Base-by-base conservation (phyloP, 345 rosid genomes). In the Microcos paniculata region DNA sequence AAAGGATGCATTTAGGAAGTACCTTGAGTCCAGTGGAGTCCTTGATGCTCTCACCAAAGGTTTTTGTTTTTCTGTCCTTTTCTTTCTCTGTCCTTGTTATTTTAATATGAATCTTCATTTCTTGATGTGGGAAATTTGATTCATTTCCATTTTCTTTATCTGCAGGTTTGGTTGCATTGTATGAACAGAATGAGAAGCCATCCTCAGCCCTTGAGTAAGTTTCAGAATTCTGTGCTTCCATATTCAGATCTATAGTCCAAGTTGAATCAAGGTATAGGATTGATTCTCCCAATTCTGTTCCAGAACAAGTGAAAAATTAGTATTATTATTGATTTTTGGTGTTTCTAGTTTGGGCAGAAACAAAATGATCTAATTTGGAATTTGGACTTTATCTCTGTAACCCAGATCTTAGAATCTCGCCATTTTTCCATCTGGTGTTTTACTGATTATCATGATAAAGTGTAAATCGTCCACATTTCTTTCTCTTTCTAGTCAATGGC, bases 131-230 rank as follows among this genome's bases (percentile, higher is more conserved):
- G 72, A 42, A 6, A 42, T 55, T 51, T 57, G 46, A 61, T 42
- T 71, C 21, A 26, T 42, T 80, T 30, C 70, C 24, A 57, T 81
- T 81, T 8, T 19, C 51, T 28, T 52, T 7, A 49, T 52, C 43
- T 88, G 81, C 78, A 95, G 97, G 89, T 80, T 83, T 95, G 76
- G 97, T 91, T 77, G 80, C 94, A 35, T 83, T 93, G 65, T 95
- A 93, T 81, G 99, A 95, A 86, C 93, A 95, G 78, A 87, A 90
- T 82, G 98, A 93, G 80, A 91, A 91, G 77, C 99, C 97, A 74
- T 88, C 93, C 48, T 93, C 98, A 63, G 97, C 96, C 66, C 81
- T 87, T 68, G 99, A 95, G 97, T 93, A 83, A 86, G 99, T 91
- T 65, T 48, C 65, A 30, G 16, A 59, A 30, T 57, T 14, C 56